phyloP scores from a whole-genome alignment of 2,329 filamentous ascomycete genomes.

The Apiospora kogelbergensis region DNA sequence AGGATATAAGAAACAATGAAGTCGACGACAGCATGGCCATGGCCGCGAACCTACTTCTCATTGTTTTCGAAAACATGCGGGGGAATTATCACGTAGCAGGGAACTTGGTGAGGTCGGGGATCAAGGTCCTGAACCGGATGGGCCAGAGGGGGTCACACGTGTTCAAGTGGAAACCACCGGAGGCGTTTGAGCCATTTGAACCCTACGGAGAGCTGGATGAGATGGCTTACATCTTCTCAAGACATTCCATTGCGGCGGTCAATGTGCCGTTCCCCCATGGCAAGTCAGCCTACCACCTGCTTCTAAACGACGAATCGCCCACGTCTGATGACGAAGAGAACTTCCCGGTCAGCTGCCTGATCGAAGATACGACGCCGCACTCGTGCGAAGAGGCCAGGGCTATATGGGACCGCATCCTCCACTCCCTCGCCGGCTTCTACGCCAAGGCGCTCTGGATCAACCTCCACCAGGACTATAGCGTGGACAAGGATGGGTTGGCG shows the following conservation, averaged over 20 bases:
- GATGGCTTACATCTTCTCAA: slow-evolving; percentile 26
- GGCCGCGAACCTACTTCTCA: slow-evolving; percentile 28
- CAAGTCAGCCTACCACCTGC: slow-evolving; percentile 27
- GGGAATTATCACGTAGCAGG: slow-evolving; percentile 29
- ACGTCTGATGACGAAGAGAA: slow-evolving; percentile 11
- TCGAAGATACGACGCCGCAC: slow-evolving; percentile 13
- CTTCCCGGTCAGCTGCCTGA: slow-evolving; percentile 8
- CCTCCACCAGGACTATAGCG: slow-evolving; percentile 22
- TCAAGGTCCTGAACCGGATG: slow-evolving; percentile 25
- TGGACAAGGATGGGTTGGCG: slow-evolving; percentile 18
- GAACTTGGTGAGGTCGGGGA: slow-evolving; percentile 25
- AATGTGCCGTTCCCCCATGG: slow-evolving; percentile 26
- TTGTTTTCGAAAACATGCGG: slow-evolving; percentile 30
- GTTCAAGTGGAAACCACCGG: slow-evolving; percentile 4
- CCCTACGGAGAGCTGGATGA: slow-evolving; percentile 23
- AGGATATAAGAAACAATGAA: slow-evolving; percentile 21
- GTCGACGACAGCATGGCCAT: slow-evolving; percentile 24
- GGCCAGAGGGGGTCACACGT: slow-evolving; percentile 12
- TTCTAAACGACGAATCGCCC: slow-evolving; percentile 21
- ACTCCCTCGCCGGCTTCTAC: slow-evolving; percentile 23
- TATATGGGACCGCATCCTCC: slow-evolving; percentile 22
- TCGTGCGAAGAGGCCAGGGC: slow-evolving; percentile 20
- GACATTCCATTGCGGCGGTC: slow-evolving; percentile 23
- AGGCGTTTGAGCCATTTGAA: background rate
- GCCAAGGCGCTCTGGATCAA: slow-evolving; percentile 24